Evolutionary conservation across 495 filamentous ascomycete genomes (phyloP).

Genomic region (Penicillium angulare): DNA sequence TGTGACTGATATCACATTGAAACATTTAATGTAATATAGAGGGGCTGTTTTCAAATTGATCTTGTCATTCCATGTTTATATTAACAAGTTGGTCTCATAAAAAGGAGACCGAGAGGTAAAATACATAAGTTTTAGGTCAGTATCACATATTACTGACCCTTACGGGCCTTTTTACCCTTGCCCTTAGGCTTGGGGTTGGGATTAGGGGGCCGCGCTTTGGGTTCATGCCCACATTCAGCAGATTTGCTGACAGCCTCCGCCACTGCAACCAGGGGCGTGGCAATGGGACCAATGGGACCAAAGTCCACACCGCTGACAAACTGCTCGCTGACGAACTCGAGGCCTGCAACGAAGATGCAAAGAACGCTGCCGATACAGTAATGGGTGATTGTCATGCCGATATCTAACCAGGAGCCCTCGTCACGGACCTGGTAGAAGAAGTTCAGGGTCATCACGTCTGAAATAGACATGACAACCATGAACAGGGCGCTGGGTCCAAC

Average conservation of each 20-base stretch:
- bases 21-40: too few relatives aligned
- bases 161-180: slow-evolving; percentile 14
- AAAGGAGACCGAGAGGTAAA: slow-evolving; percentile 3
- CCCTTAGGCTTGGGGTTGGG: slow-evolving; percentile 1
- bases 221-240: slow-evolving; percentile 20
- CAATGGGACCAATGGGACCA: slow-evolving; percentile 23
- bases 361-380: slow-evolving; percentile 88
- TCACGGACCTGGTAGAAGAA: slow-evolving; percentile 98
- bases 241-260: slow-evolving; percentile 15
- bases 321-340: slow-evolving; percentile 83
- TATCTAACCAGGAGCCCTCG: slow-evolving; percentile 96
- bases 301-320: slow-evolving; percentile 84
- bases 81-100: slow-evolving; percentile 9
- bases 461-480: slow-evolving; percentile 91
- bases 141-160: slow-evolving; percentile 6
- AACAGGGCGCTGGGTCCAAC: slow-evolving; percentile 83
- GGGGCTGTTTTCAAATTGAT: too few relatives aligned
- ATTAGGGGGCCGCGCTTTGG: neutral
- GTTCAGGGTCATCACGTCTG: slow-evolving; percentile 89
- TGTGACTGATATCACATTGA: too few relatives aligned
- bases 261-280: too few relatives aligned
- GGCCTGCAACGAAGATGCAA: slow-evolving; percentile 83
- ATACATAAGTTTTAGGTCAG: slow-evolving; percentile 11
- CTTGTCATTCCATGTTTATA: slow-evolving; percentile 1
- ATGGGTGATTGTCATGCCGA: slow-evolving; percentile 91